Percentiles rank a stretch among this genome's conserved stretches.
These are phyloP conservation scores for Peronospora farinosa DNA, from an alignment of 352 stramenopile species.

Conservation along the genomic window DNA sequence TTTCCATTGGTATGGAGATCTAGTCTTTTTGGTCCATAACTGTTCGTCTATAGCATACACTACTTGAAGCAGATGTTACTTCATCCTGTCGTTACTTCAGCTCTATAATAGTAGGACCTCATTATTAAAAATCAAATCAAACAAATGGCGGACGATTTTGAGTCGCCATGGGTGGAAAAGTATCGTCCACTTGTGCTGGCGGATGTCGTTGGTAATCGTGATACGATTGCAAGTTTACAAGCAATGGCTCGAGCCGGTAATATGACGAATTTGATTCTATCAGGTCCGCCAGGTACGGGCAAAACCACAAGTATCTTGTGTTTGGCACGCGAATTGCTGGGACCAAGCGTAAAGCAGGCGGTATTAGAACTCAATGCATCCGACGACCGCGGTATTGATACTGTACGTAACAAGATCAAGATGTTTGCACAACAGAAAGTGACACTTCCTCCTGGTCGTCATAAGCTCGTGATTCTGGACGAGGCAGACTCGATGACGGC, in stretches of 20 bases:
- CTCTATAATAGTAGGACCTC: background rate
- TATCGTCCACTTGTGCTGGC: slow-evolving; percentile 89
- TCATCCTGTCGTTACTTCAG: background rate
- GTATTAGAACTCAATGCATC: slow-evolving; percentile 98
- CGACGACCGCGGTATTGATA: slow-evolving; percentile 90
- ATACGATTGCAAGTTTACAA: slow-evolving; percentile 92
- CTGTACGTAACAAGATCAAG: slow-evolving; percentile 97
- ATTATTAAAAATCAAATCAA: background rate
- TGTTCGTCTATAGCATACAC: background rate
- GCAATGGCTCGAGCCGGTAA: slow-evolving; percentile 96
- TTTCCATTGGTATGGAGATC: slow-evolving; percentile 19
- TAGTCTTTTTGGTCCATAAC: slow-evolving; percentile 2
- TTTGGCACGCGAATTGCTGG: slow-evolving; percentile 86
- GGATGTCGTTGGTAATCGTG: slow-evolving; percentile 97
- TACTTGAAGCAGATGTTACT: background rate
- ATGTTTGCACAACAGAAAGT: slow-evolving; percentile 99
- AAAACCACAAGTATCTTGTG: slow-evolving; percentile 93
- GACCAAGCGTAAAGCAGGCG: slow-evolving; percentile 72
- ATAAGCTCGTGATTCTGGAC: slow-evolving; percentile 99
- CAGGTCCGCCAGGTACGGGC: slow-evolving; percentile 87
- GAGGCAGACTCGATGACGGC: slow-evolving; percentile 98
- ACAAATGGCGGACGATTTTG: slow-evolving; percentile 70
- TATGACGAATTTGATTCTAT: slow-evolving; percentile 98
- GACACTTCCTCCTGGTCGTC: slow-evolving; percentile 80
- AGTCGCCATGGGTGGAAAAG: slow-evolving; percentile 98